Evolutionary conservation across 108 stramenopile genomes (phyloP).

Genomic region (Aurantiochytrium sp.): DNA sequence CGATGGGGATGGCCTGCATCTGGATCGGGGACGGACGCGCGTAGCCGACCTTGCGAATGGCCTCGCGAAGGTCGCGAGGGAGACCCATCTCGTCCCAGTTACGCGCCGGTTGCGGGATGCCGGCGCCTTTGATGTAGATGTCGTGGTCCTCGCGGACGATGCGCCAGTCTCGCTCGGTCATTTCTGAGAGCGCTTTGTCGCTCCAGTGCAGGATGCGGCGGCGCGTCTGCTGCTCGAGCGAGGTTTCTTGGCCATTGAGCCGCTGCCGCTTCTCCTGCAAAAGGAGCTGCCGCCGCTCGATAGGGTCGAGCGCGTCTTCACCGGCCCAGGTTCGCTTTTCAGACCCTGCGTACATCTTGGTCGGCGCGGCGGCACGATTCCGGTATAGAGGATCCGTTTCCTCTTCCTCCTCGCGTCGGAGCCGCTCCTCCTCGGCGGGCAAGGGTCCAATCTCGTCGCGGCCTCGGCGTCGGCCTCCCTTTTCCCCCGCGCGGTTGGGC

Average conservation of each 20-base stretch:
- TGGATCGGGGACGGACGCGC: conserved; percentile 91
- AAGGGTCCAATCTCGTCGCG: too few relatives aligned
- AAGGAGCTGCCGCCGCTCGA: neutral
- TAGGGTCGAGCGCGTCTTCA: neutral
- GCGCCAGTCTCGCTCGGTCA: conserved; percentile 94
- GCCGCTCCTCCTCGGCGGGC: too few relatives aligned
- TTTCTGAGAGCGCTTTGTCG: conserved; percentile 72
- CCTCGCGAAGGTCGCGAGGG: conserved; percentile 32
- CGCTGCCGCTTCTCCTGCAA: neutral
- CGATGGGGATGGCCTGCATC: conserved; percentile 83
- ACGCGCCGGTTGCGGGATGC: conserved; percentile 71
- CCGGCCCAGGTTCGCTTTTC: neutral
- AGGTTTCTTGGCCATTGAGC: neutral
- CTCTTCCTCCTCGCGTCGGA: neutral
- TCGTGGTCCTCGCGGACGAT: conserved; percentile 95
- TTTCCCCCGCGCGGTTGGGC: too few relatives aligned
- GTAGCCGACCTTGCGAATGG: conserved; percentile 54
- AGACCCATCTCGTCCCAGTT: conserved; percentile 71
- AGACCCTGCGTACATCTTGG: neutral
- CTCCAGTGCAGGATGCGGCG: conserved; percentile 48
- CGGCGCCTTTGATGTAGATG: conserved; percentile 79
- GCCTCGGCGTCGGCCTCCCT: too few relatives aligned
- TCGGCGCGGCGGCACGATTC: neutral
- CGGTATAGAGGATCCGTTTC: neutral
- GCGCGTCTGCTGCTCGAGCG: neutral